Base-by-base conservation (phyloP, 73 alveolate species). In the Strombidium stylifer region DNA sequence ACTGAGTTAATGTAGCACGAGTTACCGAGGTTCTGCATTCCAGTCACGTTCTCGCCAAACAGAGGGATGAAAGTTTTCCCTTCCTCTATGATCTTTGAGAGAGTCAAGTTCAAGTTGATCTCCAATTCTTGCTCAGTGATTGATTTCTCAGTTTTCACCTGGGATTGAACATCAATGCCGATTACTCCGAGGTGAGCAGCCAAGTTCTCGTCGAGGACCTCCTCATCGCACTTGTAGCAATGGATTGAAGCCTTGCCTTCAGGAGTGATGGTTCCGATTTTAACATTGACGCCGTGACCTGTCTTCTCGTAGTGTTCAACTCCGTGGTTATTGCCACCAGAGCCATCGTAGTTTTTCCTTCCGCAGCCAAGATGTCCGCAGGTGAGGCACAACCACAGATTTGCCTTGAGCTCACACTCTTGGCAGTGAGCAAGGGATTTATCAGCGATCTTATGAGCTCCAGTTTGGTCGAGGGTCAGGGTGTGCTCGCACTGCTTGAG, bases 181-280 rank as follows among this genome's bases (percentile, higher is more conserved):
- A 94, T 79, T 21, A 62, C 84, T 52, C 62, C 75, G 32, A 96
- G 64, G 81, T 96, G 99, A 7, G 35, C 48, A 15, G 95, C 86
- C 31, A 96, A 78, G 42, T 64, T 54, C 1, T 73, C 85, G 77
- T 96, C 99, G 24, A 73, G 49, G 8, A 90, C 97, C 61, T 96
- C 99, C 47, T 92, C 95, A 75, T 96, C 97, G 74, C 99, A 96
- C 7, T 83, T 73, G 78, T 96, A 96, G 57, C 99, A 96, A 83
- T 82, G 88, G 52, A 87, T 69, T 1, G 84, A 87, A 21, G 99
- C 99, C 32, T 85, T 91, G 25, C 99, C 99, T 68, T 95, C 98
- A 19, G 99, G 98, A 8, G 99, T 97, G 70, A 97, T 97, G 11
- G 99, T 97, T 4, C 99, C 99, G 27, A 97, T 74, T 86, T 97